These are phyloP conservation scores for Paecilomyces niveus DNA, from an alignment of 2,329 filamentous ascomycete genomes.

Conservation along the genomic window DNA sequence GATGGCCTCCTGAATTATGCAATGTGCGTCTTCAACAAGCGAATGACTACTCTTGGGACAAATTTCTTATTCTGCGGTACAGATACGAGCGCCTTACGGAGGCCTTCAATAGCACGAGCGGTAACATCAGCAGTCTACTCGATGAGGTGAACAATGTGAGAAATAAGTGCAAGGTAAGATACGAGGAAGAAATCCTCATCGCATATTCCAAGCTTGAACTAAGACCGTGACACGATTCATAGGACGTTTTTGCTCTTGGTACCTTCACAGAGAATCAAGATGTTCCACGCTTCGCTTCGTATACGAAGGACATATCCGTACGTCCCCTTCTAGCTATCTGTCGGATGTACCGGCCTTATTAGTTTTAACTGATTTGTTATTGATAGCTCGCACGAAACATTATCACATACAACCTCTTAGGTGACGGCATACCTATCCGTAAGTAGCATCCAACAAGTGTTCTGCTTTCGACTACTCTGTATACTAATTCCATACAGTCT, in stretches of 20 bases:
- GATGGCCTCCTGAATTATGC: constrained; percentile 38
- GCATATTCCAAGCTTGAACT: background rate
- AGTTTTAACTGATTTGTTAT: too few species aligned
- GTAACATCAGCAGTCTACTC: constrained; percentile 11
- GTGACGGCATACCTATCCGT: constrained; percentile 48
- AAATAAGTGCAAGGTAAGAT: constrained; percentile 10
- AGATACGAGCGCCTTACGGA: constrained; percentile 12
- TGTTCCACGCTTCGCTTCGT: constrained; percentile 44
- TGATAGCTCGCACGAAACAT: constrained; percentile 47
- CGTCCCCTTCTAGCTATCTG: background rate
- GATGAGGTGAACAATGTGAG: constrained; percentile 8
- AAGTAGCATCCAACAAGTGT: background rate
- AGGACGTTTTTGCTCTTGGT: constrained; percentile 38
- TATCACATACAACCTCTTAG: constrained; percentile 51
- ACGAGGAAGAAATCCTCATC: background rate
- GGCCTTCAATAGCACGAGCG: constrained; percentile 9
- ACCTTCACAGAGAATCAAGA: constrained; percentile 53
- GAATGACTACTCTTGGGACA: background rate
- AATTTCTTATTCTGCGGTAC: background rate
- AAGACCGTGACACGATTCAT: background rate
- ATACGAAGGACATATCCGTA: constrained; percentile 41
- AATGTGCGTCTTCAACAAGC: constrained; percentile 7
- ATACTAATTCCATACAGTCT: constrained; percentile 42
- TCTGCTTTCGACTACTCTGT: too few species aligned
- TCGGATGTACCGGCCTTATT: background rate